Evolutionary conservation across 345 rosid species (phyloP).

Genomic region (Rubroshorea leprosula): DNA sequence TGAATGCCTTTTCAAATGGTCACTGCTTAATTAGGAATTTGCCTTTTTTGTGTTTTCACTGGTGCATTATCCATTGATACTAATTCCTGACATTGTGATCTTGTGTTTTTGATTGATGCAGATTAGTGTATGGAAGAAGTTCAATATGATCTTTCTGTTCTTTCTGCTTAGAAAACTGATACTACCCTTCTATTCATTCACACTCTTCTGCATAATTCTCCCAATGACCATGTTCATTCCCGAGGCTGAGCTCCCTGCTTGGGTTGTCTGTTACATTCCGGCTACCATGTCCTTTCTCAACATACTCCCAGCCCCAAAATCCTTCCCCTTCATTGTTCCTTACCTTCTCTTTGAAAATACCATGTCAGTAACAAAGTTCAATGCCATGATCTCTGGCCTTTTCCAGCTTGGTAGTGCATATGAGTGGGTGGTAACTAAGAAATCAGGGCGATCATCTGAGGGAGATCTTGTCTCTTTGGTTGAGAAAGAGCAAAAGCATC

Average conservation of each 20-base stretch:
- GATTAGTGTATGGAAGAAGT: slow-evolving; percentile 78
- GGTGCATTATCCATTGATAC: background rate
- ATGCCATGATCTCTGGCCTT: slow-evolving; percentile 87
- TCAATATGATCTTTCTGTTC: slow-evolving; percentile 88
- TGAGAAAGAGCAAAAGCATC: slow-evolving; percentile 51
- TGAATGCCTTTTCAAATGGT: slow-evolving; percentile 11
- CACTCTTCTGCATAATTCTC: slow-evolving; percentile 84
- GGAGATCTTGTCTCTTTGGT: slow-evolving; percentile 70
- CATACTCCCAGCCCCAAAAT: slow-evolving; percentile 84
- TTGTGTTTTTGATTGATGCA: slow-evolving; percentile 32
- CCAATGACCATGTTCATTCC: slow-evolving; percentile 98
- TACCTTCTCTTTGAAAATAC: slow-evolving; percentile 96
- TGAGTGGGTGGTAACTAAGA: slow-evolving; percentile 94
- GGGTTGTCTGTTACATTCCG: slow-evolving; percentile 95
- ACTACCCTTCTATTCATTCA: slow-evolving; percentile 88
- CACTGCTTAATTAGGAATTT: background rate
- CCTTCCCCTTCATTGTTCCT: slow-evolving; percentile 89
- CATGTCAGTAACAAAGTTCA: slow-evolving; percentile 95
- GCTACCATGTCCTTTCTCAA: slow-evolving; percentile 94
- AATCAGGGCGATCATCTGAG: slow-evolving; percentile 91
- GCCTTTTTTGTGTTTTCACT: no score
- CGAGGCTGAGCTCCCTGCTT: slow-evolving; percentile 80
- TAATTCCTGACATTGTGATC: slow-evolving; percentile 7
- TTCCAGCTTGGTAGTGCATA: slow-evolving; percentile 96
- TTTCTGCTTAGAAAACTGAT: slow-evolving; percentile 80